Percentiles rank a stretch among this genome's conserved stretches.
phyloP scores from a whole-genome alignment of 139 green algal genomes.

The Closterium sp. region DNA sequence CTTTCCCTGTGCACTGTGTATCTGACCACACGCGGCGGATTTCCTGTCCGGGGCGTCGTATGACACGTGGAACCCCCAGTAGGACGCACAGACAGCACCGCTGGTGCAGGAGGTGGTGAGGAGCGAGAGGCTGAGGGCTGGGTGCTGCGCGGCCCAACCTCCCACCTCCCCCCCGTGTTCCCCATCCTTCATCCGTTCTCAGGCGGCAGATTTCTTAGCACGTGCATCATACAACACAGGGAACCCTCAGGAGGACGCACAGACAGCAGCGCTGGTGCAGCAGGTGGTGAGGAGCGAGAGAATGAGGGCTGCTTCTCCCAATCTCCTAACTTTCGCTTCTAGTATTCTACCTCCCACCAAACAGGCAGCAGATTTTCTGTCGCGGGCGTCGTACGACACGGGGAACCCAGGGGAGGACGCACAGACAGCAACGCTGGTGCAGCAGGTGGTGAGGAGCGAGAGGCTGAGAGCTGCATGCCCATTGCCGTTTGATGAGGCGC shows the following conservation, averaged over 20 bases:
- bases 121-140: neutral
- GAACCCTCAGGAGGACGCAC: neutral
- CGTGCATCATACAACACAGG: neutral
- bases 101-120: neutral
- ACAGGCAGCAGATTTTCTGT: neutral
- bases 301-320: neutral
- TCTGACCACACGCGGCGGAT: too few relatives aligned
- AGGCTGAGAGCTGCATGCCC: neutral
- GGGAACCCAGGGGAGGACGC: neutral
- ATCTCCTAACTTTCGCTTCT: too few relatives aligned
- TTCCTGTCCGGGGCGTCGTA: too few relatives aligned
- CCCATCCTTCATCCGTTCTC: too few relatives aligned
- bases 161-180: too few relatives aligned
- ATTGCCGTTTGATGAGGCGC: neutral
- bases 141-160: too few relatives aligned
- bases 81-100: neutral
- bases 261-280: neutral
- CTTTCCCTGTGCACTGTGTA: too few relatives aligned
- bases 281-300: neutral
- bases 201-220: neutral
- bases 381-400: neutral
- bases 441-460: neutral
- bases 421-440: neutral
- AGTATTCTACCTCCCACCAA: too few relatives aligned
- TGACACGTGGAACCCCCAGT: neutral